Conservation (phyloP, 2,329 filamentous ascomycete species). For the Gaeumannomyces sp. region DNA sequence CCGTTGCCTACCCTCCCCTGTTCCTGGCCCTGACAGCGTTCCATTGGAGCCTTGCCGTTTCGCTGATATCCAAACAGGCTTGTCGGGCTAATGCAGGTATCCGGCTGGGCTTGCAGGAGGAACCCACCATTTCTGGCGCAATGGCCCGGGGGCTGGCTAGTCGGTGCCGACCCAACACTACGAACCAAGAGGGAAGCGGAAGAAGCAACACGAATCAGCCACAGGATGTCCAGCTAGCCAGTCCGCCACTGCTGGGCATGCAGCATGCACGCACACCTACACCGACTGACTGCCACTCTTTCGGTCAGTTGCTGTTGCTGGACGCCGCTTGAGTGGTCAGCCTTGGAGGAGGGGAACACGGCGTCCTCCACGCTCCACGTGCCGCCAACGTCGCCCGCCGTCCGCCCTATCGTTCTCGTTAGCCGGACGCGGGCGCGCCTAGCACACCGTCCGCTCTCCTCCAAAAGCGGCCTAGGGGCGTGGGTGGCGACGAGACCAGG, state of each 20-base stretch:
- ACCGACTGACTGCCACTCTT: too few relatives aligned
- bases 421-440: neutral
- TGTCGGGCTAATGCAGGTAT: conserved; percentile 16
- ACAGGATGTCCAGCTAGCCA: neutral
- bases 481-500: neutral
- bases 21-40: neutral
- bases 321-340: neutral
- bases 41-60: conserved; percentile 14
- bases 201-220: neutral
- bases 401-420: neutral
- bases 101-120: conserved; percentile 13
- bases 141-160: neutral
- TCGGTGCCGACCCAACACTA: neutral
- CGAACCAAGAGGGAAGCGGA: neutral
- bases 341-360: neutral
- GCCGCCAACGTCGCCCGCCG: too few relatives aligned
- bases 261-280: neutral
- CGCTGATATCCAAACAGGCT: conserved; percentile 24
- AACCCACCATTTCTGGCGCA: neutral
- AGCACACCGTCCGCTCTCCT: neutral
- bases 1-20: too few relatives aligned
- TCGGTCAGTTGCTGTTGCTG: too few relatives aligned
- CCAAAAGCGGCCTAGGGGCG: neutral
- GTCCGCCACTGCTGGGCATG: neutral
- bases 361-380: neutral